A percentile compares a stretch with the other conserved stretches of the same genome.
Evolutionary conservation across 1,284 basidiomycete genomes (phyloP).

Genomic region (Ganoderma boninense): DNA sequence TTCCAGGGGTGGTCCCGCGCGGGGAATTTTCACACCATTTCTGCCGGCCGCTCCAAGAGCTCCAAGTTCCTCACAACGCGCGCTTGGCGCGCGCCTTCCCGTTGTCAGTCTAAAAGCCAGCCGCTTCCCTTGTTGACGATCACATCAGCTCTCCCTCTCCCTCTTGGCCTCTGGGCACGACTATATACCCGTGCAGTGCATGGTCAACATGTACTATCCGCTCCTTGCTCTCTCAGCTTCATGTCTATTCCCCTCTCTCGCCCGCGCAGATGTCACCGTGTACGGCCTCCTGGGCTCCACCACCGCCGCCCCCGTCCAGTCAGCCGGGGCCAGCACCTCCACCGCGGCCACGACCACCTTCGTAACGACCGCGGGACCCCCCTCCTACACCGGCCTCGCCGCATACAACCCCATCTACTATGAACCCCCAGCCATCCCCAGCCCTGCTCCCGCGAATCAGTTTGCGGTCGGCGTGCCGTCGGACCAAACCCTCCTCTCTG

Average conservation of each 20-base stretch:
- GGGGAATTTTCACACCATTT: background rate
- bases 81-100: background rate
- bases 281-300: slow-evolving; percentile 30
- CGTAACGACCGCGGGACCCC: slow-evolving; percentile 21
- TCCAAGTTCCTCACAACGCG: background rate
- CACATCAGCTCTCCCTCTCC: slow-evolving; percentile 7
- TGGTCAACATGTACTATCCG: slow-evolving; percentile 23
- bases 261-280: slow-evolving; percentile 25
- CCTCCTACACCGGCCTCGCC: slow-evolving; percentile 30
- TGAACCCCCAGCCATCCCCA: slow-evolving; percentile 34
- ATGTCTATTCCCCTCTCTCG: slow-evolving; percentile 21
- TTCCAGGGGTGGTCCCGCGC: no score
- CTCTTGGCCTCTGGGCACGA: slow-evolving; percentile 7
- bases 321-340: slow-evolving; percentile 6
- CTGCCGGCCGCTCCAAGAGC: no score
- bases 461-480: slow-evolving; percentile 36
- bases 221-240: slow-evolving; percentile 27
- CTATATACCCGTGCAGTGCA: slow-evolving; percentile 22
- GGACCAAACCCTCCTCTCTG: slow-evolving; percentile 50
- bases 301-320: slow-evolving; percentile 21
- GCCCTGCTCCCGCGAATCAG: slow-evolving; percentile 28
- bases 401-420: slow-evolving; percentile 35
- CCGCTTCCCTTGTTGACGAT: background rate
- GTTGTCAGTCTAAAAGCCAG: background rate
- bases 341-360: slow-evolving; percentile 24